Evolutionary conservation across 2,329 filamentous ascomycete species (phyloP), one percentile per base, ranked within the genome.

Genomic region (Colletotrichum sublineola): DNA sequence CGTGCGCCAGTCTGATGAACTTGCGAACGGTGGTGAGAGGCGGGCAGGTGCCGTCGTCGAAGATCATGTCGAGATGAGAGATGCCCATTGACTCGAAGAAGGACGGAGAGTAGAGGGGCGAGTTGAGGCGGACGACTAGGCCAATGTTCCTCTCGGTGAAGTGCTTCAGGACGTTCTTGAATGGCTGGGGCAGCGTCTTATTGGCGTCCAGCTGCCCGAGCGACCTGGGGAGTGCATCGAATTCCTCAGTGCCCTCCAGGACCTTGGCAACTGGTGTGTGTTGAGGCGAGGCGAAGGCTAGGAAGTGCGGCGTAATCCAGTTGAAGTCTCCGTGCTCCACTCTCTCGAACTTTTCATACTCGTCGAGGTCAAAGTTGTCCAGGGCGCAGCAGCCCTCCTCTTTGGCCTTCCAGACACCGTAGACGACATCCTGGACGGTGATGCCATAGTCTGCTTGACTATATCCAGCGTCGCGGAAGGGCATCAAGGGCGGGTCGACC

Each of bases 241-340:
- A 97, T 75, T 92, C 85, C 18, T 95, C 92, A 8, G 94, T 94
- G 52, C 89, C 90, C 69, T 90, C 87, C 11, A 91, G 87, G 68
- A 97, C 91, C 74, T 92, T 91, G 68, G 90, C 88, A 15, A 93
- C 89, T 6, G 95, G 94, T 68, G 90, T 87, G 78, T 95, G 92
- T 82, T 98, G 95, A 14, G 96, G 96, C 29, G 96, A 98, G 56
- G 96, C 96, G 81, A 99, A 98, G 31, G 96, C 96, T 63, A 99
- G 89, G 84, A 99, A 99, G 79, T 95, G 87, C 11, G 96, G 95
- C 7, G 95, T 97, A 71, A 99, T 90, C 96, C 96, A 99, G 89
- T 99, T 99, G 92, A 99, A 99, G 84, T 99, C 96, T 75, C 96
- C 96, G 86, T 98, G 95, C 81, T 99, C 96, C 29, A 99, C 96